Evolutionary conservation across 768 basidiomycete species (phyloP).

Genomic region (Russula olivacea): DNA sequence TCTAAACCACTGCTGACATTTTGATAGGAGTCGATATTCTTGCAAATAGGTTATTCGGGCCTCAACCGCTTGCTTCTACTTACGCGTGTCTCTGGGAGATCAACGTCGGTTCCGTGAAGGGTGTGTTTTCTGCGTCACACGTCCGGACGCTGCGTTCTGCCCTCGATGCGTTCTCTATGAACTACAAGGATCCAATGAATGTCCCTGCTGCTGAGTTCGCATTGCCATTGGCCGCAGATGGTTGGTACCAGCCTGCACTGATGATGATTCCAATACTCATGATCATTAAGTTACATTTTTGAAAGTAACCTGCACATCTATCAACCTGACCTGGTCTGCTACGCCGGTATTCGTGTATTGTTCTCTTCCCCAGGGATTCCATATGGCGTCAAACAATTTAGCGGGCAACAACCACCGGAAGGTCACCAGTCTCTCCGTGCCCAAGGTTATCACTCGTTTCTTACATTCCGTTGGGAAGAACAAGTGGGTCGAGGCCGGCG

Average conservation of each 20-base stretch:
- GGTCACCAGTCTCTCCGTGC: constrained; percentile 53
- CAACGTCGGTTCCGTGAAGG: constrained; percentile 57
- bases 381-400: constrained; percentile 67
- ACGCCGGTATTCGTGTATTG: constrained; percentile 50
- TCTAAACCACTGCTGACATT: background rate
- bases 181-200: constrained; percentile 72
- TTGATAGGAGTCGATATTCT: constrained; percentile 64
- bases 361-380: constrained; percentile 52
- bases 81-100: constrained; percentile 96
- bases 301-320: constrained; percentile 51
- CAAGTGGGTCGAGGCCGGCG: constrained; percentile 66
- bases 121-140: constrained; percentile 50
- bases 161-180: constrained; percentile 53
- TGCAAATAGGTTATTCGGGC: constrained; percentile 85
- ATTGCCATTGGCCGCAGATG: constrained; percentile 66
- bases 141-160: constrained; percentile 47
- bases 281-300: constrained; percentile 68
- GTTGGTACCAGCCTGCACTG: constrained; percentile 38
- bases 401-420: constrained; percentile 63
- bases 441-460: constrained; percentile 43
- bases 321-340: constrained; percentile 54
- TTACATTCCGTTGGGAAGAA: constrained; percentile 41
- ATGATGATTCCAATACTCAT: background rate
- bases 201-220: constrained; percentile 68
- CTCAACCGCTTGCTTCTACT: constrained; percentile 72